Evolutionary conservation across 2,329 filamentous ascomycete genomes (phyloP), one percentile per base, ranked within the genome.

Genomic region (Aspergillus costaricaensis): DNA sequence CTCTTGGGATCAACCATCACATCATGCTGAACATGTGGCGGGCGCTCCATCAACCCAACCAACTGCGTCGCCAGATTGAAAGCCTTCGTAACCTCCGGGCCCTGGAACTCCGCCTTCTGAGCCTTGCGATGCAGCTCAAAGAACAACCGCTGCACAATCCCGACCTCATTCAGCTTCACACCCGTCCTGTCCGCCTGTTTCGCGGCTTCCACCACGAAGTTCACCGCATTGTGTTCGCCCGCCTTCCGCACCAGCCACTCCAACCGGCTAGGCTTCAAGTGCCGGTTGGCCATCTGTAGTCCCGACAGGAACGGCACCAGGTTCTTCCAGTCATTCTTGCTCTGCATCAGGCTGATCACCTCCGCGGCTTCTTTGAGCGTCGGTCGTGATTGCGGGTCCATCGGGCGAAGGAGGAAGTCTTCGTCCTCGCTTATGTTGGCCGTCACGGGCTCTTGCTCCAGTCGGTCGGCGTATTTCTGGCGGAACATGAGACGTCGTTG

Each of bases 401-500:
- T 72, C 14, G 76, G 76, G 47, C 72, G 71, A 17, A 81, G 69
- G 32, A 67, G 71, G 68, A 76, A 77, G 59, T 80, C 74, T 57
- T 79, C 32, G 12, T 36, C 76, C 5, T 72, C 70, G 52, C 72
- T 69, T 44, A 80, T 73, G 7, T 71, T 73, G 41, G 80, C 73
- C 4, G 72, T 74, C 12, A 81, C 72, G 0, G 77, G 77, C 41
- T 80, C 73, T 14, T 78, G 70, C 32, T 71, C 62, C 27, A 81
- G 69, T 54, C 71, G 66, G 14, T 72, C 67, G 41, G 72, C 69
- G 49, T 76, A 71, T 39, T 72, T 75, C 32, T 71, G 61, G 53
- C 74, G 73, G 68, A 77, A 80, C 58, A 81, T 74, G 48, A 77
- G 70, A 43, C 68, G 72, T 60, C 72, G 72, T 59, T 80, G 78